Base-by-base conservation (phyloP, 2,329 filamentous ascomycete genomes). In the Knufia fluminis region DNA sequence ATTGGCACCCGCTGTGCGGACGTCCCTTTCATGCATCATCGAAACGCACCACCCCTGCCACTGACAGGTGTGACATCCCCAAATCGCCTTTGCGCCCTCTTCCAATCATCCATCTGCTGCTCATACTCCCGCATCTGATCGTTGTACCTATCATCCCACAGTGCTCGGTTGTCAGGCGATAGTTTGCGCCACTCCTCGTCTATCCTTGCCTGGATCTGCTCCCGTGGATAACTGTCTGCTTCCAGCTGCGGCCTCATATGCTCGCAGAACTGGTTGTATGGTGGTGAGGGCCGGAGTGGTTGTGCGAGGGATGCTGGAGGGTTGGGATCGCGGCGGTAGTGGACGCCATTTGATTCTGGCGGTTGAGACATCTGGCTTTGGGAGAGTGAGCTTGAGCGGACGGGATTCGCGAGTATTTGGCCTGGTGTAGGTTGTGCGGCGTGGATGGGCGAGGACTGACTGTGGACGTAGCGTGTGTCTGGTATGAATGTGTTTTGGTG, bases 141-240 rank as follows among this genome's bases (percentile, higher is more conserved):
- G 36, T 54, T 32, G 39, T 60, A 60, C 23, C 56, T 45, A 16
- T 56, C 54, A 3, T 60, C 57, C 57, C 57, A 59, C n/a, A 57
- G 48, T 23, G 51, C 51, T 41, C 53, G 48, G 38, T 57, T 59
- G 20, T 57, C 59, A 2, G 38, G 14, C 40, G 51, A 55, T 14
- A 59, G 36, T 12, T 51, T 49, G 4, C 56, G 52, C 59, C 59
- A 60, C 40, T 57, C 55, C n/a, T 48, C 39, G 23, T 56, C 50
- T 28, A 60, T 60, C 16, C 54, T 35, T n/a, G 39, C 41, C 2
- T 53, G 46, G 7, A 60, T 58, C 14, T 56, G 49, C 7, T 55
- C 52, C 4, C 50, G 46, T 12, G 54, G 52, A 24, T 56, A 56
- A 23, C 56, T 42, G 41, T 60, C 56, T 12, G 56, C 57, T 44